A percentile compares a stretch with the other conserved stretches of the same genome.
phyloP scores from a whole-genome alignment of 163 green algal species.

The Picocystis sp. region DNA sequence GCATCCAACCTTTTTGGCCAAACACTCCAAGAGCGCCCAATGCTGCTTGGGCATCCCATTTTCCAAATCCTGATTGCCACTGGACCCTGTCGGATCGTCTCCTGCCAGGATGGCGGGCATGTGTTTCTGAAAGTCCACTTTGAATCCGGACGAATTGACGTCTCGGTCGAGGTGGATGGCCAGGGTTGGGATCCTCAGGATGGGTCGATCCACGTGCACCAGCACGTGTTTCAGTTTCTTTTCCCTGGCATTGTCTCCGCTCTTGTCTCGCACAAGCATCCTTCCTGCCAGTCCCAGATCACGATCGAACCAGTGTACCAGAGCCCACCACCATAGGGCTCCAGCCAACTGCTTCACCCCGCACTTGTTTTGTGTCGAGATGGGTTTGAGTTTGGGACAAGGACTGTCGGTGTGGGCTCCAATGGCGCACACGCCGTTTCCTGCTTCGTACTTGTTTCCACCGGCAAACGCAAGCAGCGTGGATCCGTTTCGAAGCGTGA shows the following conservation, averaged over 20 bases:
- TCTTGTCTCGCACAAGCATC: constrained; percentile 34
- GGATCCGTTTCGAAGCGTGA: constrained; percentile 80
- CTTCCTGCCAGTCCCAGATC: constrained; percentile 78
- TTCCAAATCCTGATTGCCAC: constrained; percentile 10
- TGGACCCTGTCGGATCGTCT: constrained; percentile 6
- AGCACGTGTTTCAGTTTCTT: constrained; percentile 22
- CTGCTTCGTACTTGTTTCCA: constrained; percentile 55
- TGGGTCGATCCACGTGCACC: constrained; percentile 57
- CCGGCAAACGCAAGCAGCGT: constrained; percentile 86
- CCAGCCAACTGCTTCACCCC: constrained; percentile 53
- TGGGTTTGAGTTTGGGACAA: constrained; percentile 29
- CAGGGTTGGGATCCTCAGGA: constrained; percentile 89
- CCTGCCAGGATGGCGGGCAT: constrained; percentile 14
- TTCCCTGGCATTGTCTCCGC: too few relatives aligned
- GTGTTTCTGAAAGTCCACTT: constrained; percentile 27
- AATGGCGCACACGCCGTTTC: constrained; percentile 81
- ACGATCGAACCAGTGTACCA: constrained; percentile 96
- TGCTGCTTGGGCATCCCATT: constrained; percentile 14
- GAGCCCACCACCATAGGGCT: constrained; percentile 86
- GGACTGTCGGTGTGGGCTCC: constrained; percentile 83
- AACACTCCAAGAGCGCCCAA: background rate
- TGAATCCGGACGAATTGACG: constrained; percentile 20
- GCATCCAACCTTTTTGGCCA: background rate
- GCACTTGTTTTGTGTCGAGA: constrained; percentile 42
- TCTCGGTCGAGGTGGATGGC: constrained; percentile 74